Base-by-base conservation (phyloP, 1,139 yeast species). In the Debaryomycetaceae sp. region DNA sequence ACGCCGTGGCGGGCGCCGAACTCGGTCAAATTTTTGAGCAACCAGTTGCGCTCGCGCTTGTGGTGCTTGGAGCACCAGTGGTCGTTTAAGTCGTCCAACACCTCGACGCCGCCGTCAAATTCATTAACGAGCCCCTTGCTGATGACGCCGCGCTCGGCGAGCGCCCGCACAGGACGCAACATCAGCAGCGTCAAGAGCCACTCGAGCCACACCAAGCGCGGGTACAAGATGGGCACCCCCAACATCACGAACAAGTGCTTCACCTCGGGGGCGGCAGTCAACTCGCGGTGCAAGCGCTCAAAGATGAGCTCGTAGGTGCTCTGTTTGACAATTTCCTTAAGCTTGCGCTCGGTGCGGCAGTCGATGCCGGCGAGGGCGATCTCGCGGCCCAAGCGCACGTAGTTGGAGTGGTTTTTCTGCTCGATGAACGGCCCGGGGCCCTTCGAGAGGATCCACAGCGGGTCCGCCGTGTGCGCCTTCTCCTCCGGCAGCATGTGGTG, bases 21-120 rank as follows among this genome's bases (percentile, higher is more conserved):
- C 29, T 71, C 72, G 41, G 76, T 75, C 30, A 85, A 60, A 32
- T 64, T 60, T 31, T 65, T 63, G 28, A 84, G 58, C 30, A 86
- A 61, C 41, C 51, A 51, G 53, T 85, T 85, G 38, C 96, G 70
- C 56, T 85, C 96, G 32, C 61, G 57, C 52, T 85, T 85, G 44
- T 89, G 98, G 52, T 80, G 73, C 37, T 71, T 71, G 4, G 96
- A 83, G 56, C 96, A 88, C 97, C 97, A 89, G 56, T 91, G 97
- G 53, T 89, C 98, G 50, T 88, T 83, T 51, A 91, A 68, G 52
- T 89, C 97, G 49, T 91, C 97, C 42, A 89, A 68, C 12, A 89
- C 76, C 57, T 89, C 97, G 13, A 89, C 78, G 26, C 83, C 77
- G 2, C 96, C 96, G 48, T 88, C 96, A 50, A 88, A 89, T 44